Base-by-base conservation (phyloP, 1,284 basidiomycete genomes). In the Malassezia sympodialis region DNA sequence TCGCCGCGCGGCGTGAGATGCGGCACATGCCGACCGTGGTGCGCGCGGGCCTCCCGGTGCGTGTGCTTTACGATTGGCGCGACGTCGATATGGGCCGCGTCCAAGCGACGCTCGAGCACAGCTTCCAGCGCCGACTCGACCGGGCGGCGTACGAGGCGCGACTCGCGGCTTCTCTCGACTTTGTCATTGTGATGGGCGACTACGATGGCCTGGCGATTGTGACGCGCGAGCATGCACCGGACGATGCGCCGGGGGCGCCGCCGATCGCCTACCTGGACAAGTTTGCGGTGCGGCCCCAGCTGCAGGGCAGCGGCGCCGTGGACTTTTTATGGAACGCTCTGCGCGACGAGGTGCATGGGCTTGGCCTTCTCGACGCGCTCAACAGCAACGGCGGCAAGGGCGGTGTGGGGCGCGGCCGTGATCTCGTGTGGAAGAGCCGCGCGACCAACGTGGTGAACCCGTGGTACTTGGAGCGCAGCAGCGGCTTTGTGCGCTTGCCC, bases 301-400 rank as follows among this genome's bases (percentile, higher is more conserved):
- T 96, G 75, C 94, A 98, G 76, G 94, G 94, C 15, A 91, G 96
- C 70, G 94, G 94, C 19, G 96, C 93, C 0, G 94, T 98, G 53
- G 94, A 99, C 78, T 99, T 99, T 78, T 79, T 99, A 41, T 99
- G 94, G 93, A 91, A 96, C 44, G 93, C 91, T 24, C 78, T 99
- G 51, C 89, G 96, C 67, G 94, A 99, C 77, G 94, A 98, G 77
- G 90, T 94, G 15, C 96, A 94, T 71, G 94, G 94, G 23, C 82
- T 96, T 14, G 94, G 93, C 7, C 81, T 91, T 56, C 84, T 88
- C 12, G 91, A 88, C 76, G 90, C 94, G 51, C 85, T 88, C 60
- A 99, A 99, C 76, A 88, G 91, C 26, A 80, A 79, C 45, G 90
- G 90, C 60, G 93, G 93, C 4, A 50, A 55, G 11, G 90, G 90